Conservation (phyloP, 768 basidiomycete genomes). For the Coprinopsis strossmayeri region DNA sequence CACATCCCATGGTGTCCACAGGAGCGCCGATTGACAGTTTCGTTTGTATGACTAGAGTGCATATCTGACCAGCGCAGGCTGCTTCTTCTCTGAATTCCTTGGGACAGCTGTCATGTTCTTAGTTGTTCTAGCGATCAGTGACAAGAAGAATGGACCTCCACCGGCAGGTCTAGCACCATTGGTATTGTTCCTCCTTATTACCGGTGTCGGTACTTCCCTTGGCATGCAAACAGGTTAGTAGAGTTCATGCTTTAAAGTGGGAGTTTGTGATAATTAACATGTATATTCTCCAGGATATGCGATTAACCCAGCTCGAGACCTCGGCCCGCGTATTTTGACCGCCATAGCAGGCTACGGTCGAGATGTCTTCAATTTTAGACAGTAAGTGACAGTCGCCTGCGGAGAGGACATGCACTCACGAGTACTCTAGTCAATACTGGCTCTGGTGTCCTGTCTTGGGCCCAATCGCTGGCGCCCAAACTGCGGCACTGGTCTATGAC, state of each 20-base stretch:
- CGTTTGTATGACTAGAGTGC: conserved; percentile 24
- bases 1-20: not conserved
- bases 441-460: conserved; percentile 62
- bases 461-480: conserved; percentile 49
- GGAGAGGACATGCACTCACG: not conserved
- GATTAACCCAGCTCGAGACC: conserved; percentile 35
- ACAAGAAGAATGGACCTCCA: conserved; percentile 44
- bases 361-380: conserved; percentile 30
- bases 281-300: conserved; percentile 23
- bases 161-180: conserved; percentile 48
- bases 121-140: conserved; percentile 44
- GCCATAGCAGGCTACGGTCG: conserved; percentile 64
- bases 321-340: conserved; percentile 59
- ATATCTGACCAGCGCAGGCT: conserved; percentile 31
- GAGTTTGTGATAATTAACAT: not conserved
- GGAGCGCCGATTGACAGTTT: not conserved
- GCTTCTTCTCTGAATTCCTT: conserved; percentile 47
- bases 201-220: conserved; percentile 50
- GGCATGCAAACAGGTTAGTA: conserved; percentile 52
- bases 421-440: conserved; percentile 54
- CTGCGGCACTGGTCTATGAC: conserved; percentile 53
- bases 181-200: conserved; percentile 45
- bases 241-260: too few species aligned
- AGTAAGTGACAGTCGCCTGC: conserved; percentile 22
- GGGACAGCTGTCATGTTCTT: conserved; percentile 49